Conservation (phyloP, 768 basidiomycete species). For the Boletus rubropictus region DNA sequence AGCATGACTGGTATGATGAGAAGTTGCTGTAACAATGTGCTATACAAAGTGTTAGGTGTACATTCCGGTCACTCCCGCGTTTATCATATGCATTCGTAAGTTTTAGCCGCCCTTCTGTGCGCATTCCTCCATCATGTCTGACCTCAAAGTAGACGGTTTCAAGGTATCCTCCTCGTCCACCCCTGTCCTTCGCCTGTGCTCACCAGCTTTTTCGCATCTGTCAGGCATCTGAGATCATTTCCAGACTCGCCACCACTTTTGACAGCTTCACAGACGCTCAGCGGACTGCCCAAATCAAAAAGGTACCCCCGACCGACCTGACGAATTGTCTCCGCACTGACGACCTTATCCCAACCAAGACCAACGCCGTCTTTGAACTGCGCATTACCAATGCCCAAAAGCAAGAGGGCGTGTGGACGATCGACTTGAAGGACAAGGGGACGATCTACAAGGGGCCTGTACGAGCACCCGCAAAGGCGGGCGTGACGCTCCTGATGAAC, state of each 20-base stretch:
- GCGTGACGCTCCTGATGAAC: constrained; percentile 74
- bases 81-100: constrained; percentile 5
- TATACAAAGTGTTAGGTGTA: not conserved
- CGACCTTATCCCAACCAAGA: constrained; percentile 33
- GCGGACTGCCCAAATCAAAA: constrained; percentile 66
- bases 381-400: constrained; percentile 69
- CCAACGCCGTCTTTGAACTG: constrained; percentile 84
- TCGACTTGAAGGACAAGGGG: constrained; percentile 86
- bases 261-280: constrained; percentile 51
- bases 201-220: not conserved
- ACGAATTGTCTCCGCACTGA: not conserved
- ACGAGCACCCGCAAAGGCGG: constrained; percentile 52
- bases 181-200: not conserved
- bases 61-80: too few relatives aligned
- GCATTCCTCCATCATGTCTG: constrained; percentile 45
- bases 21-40: constrained; percentile 6
- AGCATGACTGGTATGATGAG: constrained; percentile 33
- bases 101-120: not conserved
- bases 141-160: constrained; percentile 71
- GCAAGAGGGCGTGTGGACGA: constrained; percentile 77
- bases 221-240: constrained; percentile 65
- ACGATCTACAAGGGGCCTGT: constrained; percentile 64
- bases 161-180: constrained; percentile 36
- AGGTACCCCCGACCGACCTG: constrained; percentile 35
- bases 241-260: constrained; percentile 48